These are phyloP conservation scores for Juncus effusus DNA, from an alignment of 176 grass and related monocot species.

Conservation along the genomic window DNA sequence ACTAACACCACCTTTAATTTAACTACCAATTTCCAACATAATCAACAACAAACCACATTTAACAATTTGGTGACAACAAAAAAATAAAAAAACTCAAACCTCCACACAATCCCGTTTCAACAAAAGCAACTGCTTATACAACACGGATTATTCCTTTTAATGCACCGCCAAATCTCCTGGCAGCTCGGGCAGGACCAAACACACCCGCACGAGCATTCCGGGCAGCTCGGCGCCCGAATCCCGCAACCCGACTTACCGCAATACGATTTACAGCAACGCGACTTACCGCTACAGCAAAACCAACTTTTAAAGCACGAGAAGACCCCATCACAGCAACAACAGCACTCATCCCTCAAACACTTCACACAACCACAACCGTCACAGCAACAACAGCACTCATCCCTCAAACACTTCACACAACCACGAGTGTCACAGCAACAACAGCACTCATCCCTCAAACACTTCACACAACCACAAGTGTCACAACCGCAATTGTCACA, in stretches of 20 bases:
- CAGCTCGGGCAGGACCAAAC: constrained; percentile 66
- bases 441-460: no score
- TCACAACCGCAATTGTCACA: no score
- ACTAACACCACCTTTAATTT: no score
- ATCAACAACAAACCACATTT: no score
- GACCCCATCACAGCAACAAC: constrained; percentile 30
- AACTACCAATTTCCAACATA: no score
- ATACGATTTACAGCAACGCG: constrained; percentile 14
- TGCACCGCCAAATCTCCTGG: constrained; percentile 41
- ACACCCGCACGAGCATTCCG: constrained; percentile 82
- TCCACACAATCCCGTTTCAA: constrained; percentile 18
- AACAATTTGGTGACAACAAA: no score
- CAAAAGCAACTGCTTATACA: constrained; percentile 61
- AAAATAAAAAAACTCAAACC: no score
- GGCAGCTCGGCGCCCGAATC: constrained; percentile 38
- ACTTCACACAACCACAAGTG: no score
- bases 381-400: constrained; percentile 30
- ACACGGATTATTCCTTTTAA: constrained; percentile 43
- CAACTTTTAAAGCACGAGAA: constrained; percentile 35
- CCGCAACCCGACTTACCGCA: constrained; percentile 27
- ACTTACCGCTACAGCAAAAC: constrained; percentile 16
- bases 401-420: no score
- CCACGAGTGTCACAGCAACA: no score
- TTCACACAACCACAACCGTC: constrained; percentile 32
- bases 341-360: constrained; percentile 33